These are phyloP conservation scores for Metschnikowia kofuensis DNA, from an alignment of 805 yeast genomes.

Conservation along the genomic window DNA sequence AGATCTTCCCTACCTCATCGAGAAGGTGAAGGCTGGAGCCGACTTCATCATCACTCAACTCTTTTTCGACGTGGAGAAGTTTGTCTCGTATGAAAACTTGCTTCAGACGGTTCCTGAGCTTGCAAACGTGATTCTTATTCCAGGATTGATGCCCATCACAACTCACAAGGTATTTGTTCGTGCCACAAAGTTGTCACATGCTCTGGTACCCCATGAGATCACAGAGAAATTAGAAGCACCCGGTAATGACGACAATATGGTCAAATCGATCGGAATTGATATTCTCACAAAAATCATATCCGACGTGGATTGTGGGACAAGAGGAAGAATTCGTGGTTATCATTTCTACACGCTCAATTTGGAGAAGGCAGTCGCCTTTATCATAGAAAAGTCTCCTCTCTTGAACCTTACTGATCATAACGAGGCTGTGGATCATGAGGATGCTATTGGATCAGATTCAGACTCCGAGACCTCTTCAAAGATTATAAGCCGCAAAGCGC, in stretches of 20 bases:
- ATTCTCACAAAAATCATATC: slow-evolving; percentile 62
- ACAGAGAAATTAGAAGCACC: slow-evolving; percentile 53
- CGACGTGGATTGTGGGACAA: slow-evolving; percentile 50
- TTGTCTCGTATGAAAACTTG: slow-evolving; percentile 57
- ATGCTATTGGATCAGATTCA: slow-evolving; percentile 41
- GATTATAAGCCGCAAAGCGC: background rate
- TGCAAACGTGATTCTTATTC: slow-evolving; percentile 58
- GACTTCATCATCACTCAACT: slow-evolving; percentile 89
- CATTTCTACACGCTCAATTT: slow-evolving; percentile 92
- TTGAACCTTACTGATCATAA: slow-evolving; percentile 38
- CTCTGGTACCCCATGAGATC: slow-evolving; percentile 65
- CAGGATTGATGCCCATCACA: slow-evolving; percentile 91
- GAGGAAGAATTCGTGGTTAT: slow-evolving; percentile 68
- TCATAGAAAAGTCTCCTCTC: slow-evolving; percentile 61
- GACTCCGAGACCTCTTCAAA: slow-evolving; percentile 28
- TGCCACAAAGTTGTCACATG: slow-evolving; percentile 87
- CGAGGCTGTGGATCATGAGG: slow-evolving; percentile 24
- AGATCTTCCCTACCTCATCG: slow-evolving; percentile 78
- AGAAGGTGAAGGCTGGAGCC: slow-evolving; percentile 91
- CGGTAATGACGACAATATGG: slow-evolving; percentile 68
- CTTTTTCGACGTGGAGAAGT: slow-evolving; percentile 83
- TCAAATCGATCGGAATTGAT: slow-evolving; percentile 80
- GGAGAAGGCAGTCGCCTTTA: slow-evolving; percentile 87
- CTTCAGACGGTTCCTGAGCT: slow-evolving; percentile 44
- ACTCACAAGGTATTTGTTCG: slow-evolving; percentile 79